Evolutionary conservation across 345 rosid genomes (phyloP).

Genomic region (Cardamine occulta): DNA sequence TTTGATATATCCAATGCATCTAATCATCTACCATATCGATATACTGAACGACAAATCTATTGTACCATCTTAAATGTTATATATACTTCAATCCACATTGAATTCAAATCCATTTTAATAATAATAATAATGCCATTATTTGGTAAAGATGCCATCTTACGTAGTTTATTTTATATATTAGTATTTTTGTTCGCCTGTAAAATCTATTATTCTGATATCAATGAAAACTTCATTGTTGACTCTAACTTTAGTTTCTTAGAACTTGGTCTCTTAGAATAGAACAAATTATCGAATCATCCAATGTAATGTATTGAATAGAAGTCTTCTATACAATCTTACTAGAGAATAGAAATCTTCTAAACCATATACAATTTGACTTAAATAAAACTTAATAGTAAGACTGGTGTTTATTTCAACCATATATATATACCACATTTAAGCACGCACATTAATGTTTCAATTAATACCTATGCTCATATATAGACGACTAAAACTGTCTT

Average conservation of each 20-base stretch:
- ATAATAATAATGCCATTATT: background rate
- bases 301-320: background rate
- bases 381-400: background rate
- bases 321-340: background rate
- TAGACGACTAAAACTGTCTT: slow-evolving; percentile 9
- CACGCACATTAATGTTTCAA: slow-evolving; percentile 30
- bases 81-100: background rate
- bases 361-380: background rate
- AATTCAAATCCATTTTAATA: background rate
- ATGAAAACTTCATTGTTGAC: background rate
- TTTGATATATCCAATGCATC: slow-evolving; percentile 28
- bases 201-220: background rate
- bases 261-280: background rate
- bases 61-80: background rate
- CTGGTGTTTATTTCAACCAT: background rate
- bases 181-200: background rate
- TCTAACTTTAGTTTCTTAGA: background rate
- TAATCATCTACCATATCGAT: background rate
- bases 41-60: background rate
- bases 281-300: background rate
- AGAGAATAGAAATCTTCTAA: too few species aligned
- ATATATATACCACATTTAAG: slow-evolving; percentile 11
- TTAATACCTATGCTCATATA: slow-evolving; percentile 19
- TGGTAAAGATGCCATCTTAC: background rate
- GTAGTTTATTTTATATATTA: background rate